phyloP scores from a whole-genome alignment of 2,329 filamentous ascomycete species.

The Tricladium varicosporioides region DNA sequence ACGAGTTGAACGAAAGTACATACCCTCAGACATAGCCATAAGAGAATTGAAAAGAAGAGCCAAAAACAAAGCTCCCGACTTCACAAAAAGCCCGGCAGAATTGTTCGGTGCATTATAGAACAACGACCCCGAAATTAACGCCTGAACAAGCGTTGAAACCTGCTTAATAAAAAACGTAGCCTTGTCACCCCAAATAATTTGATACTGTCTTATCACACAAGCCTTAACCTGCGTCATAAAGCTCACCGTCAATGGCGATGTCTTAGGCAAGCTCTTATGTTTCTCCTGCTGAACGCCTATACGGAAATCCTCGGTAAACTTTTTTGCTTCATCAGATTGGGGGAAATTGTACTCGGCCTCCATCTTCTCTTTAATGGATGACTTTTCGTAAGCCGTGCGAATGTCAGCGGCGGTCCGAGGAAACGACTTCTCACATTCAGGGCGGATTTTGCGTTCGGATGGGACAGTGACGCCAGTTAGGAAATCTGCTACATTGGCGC shows the following conservation, averaged over 20 bases:
- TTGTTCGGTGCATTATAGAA: constrained; percentile 63
- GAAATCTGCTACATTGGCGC: constrained; percentile 64
- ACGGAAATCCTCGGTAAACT: constrained; percentile 48
- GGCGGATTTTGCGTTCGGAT: constrained; percentile 62
- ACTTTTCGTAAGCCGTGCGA: constrained; percentile 49
- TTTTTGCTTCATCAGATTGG: constrained; percentile 44
- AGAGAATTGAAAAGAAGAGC: constrained; percentile 61
- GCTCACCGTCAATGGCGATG: constrained; percentile 54
- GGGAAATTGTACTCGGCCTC: constrained; percentile 57
- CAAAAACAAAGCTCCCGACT: constrained; percentile 63
- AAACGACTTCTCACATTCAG: constrained; percentile 40
- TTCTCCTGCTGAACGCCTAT: constrained; percentile 53
- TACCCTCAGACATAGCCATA: constrained; percentile 58
- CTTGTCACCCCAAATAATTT: constrained; percentile 65
- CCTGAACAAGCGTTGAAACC: constrained; percentile 53
- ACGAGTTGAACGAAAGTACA: background rate
- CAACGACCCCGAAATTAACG: constrained; percentile 62
- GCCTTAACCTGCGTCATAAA: constrained; percentile 55
- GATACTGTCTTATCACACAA: constrained; percentile 59
- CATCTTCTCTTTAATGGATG: constrained; percentile 49
- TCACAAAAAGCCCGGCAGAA: constrained; percentile 60
- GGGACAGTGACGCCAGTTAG: constrained; percentile 52
- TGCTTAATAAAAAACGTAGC: constrained; percentile 63
- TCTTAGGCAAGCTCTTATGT: constrained; percentile 49
- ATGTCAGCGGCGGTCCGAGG: constrained; percentile 47